Percentiles rank a stretch among this genome's conserved stretches.
phyloP scores from a whole-genome alignment of 2,329 filamentous ascomycete species.

The Hymenoscyphus albidus region DNA sequence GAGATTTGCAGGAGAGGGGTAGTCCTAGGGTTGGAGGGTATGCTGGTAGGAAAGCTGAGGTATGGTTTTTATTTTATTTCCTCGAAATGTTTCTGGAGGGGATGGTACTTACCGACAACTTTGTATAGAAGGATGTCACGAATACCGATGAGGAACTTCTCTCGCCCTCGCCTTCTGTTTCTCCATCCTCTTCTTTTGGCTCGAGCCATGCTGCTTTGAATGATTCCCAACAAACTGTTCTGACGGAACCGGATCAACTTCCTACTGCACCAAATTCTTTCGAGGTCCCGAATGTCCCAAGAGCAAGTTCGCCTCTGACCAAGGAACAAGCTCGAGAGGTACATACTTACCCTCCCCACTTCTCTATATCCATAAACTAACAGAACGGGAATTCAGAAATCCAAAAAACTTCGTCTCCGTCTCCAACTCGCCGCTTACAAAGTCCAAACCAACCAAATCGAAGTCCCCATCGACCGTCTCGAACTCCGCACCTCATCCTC shows the following conservation, averaged over 20 bases:
- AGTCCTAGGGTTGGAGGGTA: background rate
- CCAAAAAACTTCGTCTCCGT: constrained; percentile 63
- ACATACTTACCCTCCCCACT: background rate
- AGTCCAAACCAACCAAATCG: constrained; percentile 66
- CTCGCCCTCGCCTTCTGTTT: constrained; percentile 13
- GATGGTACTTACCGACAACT: background rate
- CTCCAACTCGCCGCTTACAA: constrained; percentile 72
- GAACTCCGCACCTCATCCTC: constrained; percentile 38
- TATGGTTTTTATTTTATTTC: background rate
- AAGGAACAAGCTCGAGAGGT: constrained; percentile 22
- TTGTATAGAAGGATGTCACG: background rate
- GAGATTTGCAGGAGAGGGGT: background rate
- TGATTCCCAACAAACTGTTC: constrained; percentile 26
- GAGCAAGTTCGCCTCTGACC: constrained; percentile 3
- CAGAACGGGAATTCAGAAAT: constrained; percentile 44
- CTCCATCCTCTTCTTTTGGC: constrained; percentile 8
- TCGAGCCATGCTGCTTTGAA: constrained; percentile 20
- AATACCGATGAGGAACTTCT: constrained; percentile 6
- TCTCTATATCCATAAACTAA: constrained; percentile 2
- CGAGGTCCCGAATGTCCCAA: background rate
- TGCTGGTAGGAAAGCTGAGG: background rate
- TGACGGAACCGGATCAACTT: constrained; percentile 25
- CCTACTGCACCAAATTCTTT: constrained; percentile 1
- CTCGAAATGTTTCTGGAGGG: background rate
- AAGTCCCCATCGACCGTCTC: constrained; percentile 60